Base-by-base conservation (phyloP, 495 filamentous ascomycete species). In the Aspergillus olivimuriae region DNA sequence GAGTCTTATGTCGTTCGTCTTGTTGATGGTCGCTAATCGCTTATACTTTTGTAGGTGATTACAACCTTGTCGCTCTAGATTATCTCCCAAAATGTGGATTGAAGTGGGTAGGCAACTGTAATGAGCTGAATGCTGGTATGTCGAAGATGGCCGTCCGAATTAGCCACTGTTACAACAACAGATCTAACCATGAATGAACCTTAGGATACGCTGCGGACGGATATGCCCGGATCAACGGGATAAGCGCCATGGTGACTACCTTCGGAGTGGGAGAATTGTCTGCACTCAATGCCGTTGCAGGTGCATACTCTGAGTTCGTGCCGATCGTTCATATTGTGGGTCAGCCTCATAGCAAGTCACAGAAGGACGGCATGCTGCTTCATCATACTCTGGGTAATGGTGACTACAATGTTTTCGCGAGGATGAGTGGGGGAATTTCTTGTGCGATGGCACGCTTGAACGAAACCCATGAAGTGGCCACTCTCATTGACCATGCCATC, bases 301-400 rank as follows among this genome's bases (percentile, higher is more conserved):
- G 83, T 14, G 68, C 76, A 14, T 82, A 76, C 58, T 75, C 70
- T 4, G 79, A 83, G 52, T 77, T 68, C 37, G 78, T 80, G 1
- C 79, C 80, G 0, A 68, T 85, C 31, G 63, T 80, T 18, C 81
- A 85, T 46, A 80, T 83, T 43, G 81, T 84, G 34, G 81, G 81
- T 43, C 78, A 79, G 45, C 76, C 80, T 10, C 62, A 62, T 21
- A 73, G 65, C 17, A 44, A 62, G 8, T 70, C 70, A 3, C 75
- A 80, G 44, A 68, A 60, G 39, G 67, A 72, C 59, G 75, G 75
- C 9, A 71, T 73, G 63, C 69, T 94, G n/a, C 72, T 97, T 10
- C 91, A 97, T 59, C 91, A 97, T 63, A 94, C 90, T 1, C 81
- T 97, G 11, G 90, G 89, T 23, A 92, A 95, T 56, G 90, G 90